Evolutionary conservation across 176 grass and related monocot genomes (phyloP).

Genomic region (Typha latifolia): DNA sequence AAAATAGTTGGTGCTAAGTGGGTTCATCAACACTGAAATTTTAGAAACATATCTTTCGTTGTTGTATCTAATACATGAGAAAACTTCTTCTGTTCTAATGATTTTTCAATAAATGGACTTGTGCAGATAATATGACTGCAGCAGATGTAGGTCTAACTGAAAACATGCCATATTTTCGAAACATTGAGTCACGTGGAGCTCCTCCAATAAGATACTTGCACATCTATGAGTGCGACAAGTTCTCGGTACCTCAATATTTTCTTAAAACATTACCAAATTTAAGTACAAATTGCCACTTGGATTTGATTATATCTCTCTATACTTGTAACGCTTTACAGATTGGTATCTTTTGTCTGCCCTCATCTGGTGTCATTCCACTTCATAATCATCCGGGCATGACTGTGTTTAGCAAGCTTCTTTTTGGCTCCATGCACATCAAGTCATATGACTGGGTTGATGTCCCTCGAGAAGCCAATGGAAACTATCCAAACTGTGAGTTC

Average conservation of each 20-base stretch:
- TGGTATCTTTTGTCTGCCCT: slow-evolving; percentile 98
- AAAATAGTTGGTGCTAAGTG: no score
- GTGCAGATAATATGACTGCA: no score
- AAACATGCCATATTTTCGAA: no score
- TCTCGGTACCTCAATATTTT: slow-evolving; percentile 32
- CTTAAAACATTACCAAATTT: neutral
- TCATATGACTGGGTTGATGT: slow-evolving; percentile 89
- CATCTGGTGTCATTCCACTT: slow-evolving; percentile 90
- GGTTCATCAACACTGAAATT: no score
- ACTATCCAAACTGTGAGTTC: no score
- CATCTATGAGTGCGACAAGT: slow-evolving; percentile 53
- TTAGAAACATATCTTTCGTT: no score
- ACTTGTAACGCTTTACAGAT: slow-evolving; percentile 36
- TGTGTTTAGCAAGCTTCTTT: slow-evolving; percentile 96
- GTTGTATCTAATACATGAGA: no score
- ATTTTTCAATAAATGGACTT: no score
- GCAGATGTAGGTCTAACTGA: no score
- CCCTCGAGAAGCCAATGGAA: no score
- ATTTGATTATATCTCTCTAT: neutral
- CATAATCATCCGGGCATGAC: slow-evolving; percentile 99
- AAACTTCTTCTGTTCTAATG: no score
- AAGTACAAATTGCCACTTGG: neutral
- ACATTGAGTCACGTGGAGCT: no score
- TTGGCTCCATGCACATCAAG: slow-evolving; percentile 67
- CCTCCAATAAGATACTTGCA: slow-evolving; percentile 58